Evolutionary conservation across 345 rosid genomes (phyloP), one percentile per base, ranked within the genome.

Genomic region (Lumnitzera littorea): DNA sequence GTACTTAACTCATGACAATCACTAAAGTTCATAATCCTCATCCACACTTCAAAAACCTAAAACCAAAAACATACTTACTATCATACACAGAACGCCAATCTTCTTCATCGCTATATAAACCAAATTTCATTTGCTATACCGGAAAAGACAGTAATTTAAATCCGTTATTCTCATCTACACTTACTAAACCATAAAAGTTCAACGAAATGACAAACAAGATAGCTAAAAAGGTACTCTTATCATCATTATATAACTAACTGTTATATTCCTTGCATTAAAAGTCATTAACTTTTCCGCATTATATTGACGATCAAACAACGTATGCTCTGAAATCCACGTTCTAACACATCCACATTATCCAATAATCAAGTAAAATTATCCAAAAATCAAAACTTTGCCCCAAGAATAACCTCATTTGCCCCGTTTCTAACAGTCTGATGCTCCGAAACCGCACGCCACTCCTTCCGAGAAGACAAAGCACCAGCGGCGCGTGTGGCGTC

Each of bases 391-490:
- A 2, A n/a, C 0, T n/a, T 2, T 51, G 24, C 12, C 29, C 24
- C 4, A 50, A 69, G 36, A 58, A 77, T 79, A 70, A 82, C 92
- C 68, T 84, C 91, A 50, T 80, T 87, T 13, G 73, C 77, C 4
- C 66, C 66, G 68, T 75, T 85, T 51, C 85, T 83, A 67, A 64
- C 80, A 23, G 80, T 67, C 54, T 84, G 95, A 51, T 78, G 81
- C 56, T 95, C 99, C 15, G 97, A 77, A 61, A 84, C 84, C 31
- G 96, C 97, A 47, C 95, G 97, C 97, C 99, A 88, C 74, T 91
- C 95, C 77, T 91, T 91, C 72, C 96, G 67, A 13, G 83, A 69
- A 23, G 81, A 77, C 43, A 82, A 12, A 53, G 60, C 74, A 81
- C 84, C 75, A 78, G 88, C 70, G 59, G 84, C 85, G 67, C 89